Evolutionary conservation across 1,139 yeast species (phyloP).

Genomic region (Komagataea norvegica): DNA sequence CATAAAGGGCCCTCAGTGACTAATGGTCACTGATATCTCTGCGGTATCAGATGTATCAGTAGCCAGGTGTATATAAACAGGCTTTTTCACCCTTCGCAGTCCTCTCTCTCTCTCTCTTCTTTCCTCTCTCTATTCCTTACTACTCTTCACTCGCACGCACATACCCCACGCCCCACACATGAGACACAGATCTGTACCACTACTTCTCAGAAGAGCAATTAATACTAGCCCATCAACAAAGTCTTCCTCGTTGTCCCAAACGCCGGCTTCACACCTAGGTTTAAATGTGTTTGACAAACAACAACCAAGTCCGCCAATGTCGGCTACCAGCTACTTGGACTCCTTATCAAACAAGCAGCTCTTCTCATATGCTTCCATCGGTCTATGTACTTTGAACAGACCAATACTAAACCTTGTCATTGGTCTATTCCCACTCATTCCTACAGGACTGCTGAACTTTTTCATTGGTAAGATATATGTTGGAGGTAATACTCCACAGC

Average conservation of each 20-base stretch:
- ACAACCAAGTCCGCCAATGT: too few species aligned
- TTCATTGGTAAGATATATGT: conserved; percentile 82
- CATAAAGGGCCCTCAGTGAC: too few species aligned
- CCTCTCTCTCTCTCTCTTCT: neutral
- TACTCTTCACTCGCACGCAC: neutral
- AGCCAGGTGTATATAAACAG: too few species aligned
- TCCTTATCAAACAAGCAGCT: conserved; percentile 36
- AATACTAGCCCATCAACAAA: conserved; percentile 10
- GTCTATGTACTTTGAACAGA: conserved; percentile 61
- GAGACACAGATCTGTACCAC: conserved; percentile 3
- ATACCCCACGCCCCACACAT: neutral
- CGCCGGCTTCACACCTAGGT: neutral
- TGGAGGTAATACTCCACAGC: conserved; percentile 78
- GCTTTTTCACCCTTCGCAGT: neutral
- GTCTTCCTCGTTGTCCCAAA: conserved; percentile 6
- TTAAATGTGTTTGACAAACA: too few species aligned
- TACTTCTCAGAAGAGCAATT: conserved; percentile 7
- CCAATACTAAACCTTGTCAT: conserved; percentile 57
- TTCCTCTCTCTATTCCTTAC: neutral
- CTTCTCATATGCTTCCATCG: conserved; percentile 60
- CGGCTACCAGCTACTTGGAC: conserved; percentile 29
- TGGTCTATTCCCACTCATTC: conserved; percentile 69
- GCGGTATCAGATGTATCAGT: too few species aligned
- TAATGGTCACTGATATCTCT: too few species aligned
- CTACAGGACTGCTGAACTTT: conserved; percentile 62